Evolutionary conservation across 1,139 yeast genomes (phyloP).

Genomic region (Geotrichum fermentans): DNA sequence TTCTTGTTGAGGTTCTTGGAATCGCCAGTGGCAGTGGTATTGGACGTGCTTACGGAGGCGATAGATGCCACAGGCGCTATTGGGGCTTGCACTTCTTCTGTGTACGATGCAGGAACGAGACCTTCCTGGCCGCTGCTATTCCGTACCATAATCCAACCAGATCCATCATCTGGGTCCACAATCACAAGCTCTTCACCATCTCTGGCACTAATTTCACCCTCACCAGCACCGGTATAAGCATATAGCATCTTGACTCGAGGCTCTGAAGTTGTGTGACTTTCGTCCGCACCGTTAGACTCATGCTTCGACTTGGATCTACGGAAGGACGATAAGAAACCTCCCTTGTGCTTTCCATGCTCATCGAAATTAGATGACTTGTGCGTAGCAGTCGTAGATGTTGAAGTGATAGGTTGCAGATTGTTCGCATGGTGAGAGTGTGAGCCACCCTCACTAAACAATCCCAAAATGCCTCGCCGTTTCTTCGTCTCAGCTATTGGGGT

Average conservation of each 20-base stretch:
- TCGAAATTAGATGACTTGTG: conserved; percentile 9
- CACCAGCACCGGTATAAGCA: conserved; percentile 63
- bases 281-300: background rate
- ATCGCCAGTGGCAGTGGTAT: conserved; percentile 22
- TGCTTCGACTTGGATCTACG: conserved; percentile 7
- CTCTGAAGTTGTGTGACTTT: background rate
- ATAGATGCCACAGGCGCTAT: conserved; percentile 20
- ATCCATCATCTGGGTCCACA: conserved; percentile 71
- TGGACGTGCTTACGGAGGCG: conserved; percentile 21
- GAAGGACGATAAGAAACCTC: conserved; percentile 19
- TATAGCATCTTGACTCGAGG: conserved; percentile 56
- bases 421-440: background rate
- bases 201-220: conserved; percentile 62
- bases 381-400: conserved; percentile 16
- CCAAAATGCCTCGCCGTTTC: conserved; percentile 27
- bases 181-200: conserved; percentile 62
- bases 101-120: conserved; percentile 79
- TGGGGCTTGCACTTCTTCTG: conserved; percentile 44
- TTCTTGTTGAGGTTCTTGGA: conserved; percentile 39
- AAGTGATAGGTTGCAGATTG: conserved; percentile 9
- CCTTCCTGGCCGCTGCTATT: conserved; percentile 54
- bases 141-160: conserved; percentile 80
- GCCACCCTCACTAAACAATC: conserved; percentile 21
- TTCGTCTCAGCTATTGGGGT: conserved; percentile 35
- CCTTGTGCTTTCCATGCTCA: conserved; percentile 15